Conservation (phyloP, 345 rosid genomes). For the Leavenworthia alabamica region DNA sequence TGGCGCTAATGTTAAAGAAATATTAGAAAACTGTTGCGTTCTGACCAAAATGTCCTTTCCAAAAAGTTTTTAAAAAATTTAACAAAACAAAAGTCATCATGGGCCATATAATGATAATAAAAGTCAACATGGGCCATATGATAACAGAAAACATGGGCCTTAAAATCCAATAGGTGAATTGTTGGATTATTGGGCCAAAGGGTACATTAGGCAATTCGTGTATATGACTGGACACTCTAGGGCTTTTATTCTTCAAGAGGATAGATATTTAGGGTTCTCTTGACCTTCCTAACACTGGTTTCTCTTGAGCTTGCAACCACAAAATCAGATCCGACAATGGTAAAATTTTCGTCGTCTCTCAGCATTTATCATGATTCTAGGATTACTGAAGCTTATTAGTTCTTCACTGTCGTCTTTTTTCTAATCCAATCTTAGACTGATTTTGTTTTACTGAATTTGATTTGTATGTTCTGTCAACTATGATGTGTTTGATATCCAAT, state of each 20-base stretch:
- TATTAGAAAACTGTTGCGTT: neutral
- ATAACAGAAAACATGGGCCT: too few relatives aligned
- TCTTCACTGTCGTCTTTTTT: neutral
- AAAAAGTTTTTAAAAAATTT: neutral
- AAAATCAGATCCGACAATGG: conserved; percentile 24
- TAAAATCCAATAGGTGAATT: neutral
- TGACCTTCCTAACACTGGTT: neutral
- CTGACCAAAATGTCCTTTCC: neutral
- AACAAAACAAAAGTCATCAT: too few relatives aligned
- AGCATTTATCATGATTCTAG: neutral
- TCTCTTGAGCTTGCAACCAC: conserved; percentile 6
- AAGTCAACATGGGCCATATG: neutral
- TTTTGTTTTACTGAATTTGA: neutral
- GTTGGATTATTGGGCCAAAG: conserved; percentile 8
- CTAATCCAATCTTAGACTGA: too few relatives aligned
- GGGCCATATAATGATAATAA: too few relatives aligned
- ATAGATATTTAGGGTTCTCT: neutral
- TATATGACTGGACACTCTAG: neutral
- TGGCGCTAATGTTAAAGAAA: conserved; percentile 17
- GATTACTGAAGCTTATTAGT: neutral
- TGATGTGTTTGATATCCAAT: neutral
- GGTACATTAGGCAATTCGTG: neutral
- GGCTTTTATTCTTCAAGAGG: conserved; percentile 15
- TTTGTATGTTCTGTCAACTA: neutral
- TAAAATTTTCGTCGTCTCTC: neutral